These are phyloP conservation scores for Akanthomyces uredinophilus DNA, from an alignment of 2,329 filamentous ascomycete species.

Conservation along the genomic window DNA sequence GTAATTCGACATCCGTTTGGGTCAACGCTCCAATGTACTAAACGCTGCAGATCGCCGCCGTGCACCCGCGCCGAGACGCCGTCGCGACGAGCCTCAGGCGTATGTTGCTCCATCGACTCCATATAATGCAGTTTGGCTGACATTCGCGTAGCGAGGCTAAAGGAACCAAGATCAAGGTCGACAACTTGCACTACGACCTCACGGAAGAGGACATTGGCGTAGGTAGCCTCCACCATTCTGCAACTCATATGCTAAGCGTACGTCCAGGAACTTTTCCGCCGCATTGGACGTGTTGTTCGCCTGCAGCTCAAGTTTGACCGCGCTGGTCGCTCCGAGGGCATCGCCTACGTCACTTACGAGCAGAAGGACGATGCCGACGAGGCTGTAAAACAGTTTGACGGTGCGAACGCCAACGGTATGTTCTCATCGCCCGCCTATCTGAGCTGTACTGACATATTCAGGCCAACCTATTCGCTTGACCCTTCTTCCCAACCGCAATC, in stretches of 20 bases:
- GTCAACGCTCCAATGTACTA: constrained; percentile 17
- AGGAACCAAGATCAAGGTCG: constrained; percentile 71
- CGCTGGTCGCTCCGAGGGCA: constrained; percentile 79
- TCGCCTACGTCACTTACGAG: constrained; percentile 78
- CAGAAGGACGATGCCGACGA: constrained; percentile 63
- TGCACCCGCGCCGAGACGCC: constrained; percentile 37
- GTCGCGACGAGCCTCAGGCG: constrained; percentile 40
- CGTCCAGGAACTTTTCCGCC: constrained; percentile 68
- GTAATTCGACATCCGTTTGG: constrained; percentile 32
- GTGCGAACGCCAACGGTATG: constrained; percentile 78
- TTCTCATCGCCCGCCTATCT: background rate
- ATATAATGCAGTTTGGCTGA: constrained; percentile 16
- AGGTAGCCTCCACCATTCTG: constrained; percentile 19
- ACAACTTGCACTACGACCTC: constrained; percentile 90
- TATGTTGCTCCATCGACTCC: constrained; percentile 20
- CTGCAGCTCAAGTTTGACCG: constrained; percentile 78
- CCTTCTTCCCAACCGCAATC: constrained; percentile 56
- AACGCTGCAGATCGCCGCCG: constrained; percentile 34
- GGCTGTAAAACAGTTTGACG: constrained; percentile 77
- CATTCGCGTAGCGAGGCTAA: constrained; percentile 40
- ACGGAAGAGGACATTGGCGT: constrained; percentile 80
- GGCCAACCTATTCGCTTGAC: constrained; percentile 76
- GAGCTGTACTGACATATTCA: constrained; percentile 22
- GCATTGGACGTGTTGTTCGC: constrained; percentile 66
- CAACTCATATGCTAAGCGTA: background rate